phyloP scores from a whole-genome alignment of 2,329 filamentous ascomycete genomes.

The Fusarium torreyae region DNA sequence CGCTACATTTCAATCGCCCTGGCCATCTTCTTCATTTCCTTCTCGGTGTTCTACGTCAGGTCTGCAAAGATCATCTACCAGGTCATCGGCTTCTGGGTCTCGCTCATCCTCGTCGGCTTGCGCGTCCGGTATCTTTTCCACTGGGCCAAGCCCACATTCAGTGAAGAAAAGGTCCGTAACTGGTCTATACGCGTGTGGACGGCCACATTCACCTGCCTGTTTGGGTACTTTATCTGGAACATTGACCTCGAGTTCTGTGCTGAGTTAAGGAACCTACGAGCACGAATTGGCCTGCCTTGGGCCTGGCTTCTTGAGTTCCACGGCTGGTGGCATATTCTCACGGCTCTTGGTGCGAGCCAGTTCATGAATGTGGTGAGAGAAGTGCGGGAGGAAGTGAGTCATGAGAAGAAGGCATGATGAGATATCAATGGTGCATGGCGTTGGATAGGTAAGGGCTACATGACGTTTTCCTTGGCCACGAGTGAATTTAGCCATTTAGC shows the following conservation, averaged over 20 bases:
- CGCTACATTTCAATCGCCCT: conserved; percentile 56
- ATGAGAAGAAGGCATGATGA: conserved; percentile 38
- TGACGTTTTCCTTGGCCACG: background rate
- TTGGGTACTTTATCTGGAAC: conserved; percentile 70
- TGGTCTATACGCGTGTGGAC: conserved; percentile 51
- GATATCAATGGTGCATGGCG: background rate
- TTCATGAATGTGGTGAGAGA: conserved; percentile 56
- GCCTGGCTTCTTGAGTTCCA: conserved; percentile 71
- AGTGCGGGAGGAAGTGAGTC: conserved; percentile 42
- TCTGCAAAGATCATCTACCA: conserved; percentile 62
- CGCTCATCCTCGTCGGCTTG: conserved; percentile 53
- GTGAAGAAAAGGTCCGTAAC: conserved; percentile 45
- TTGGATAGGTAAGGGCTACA: background rate
- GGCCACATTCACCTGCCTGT: conserved; percentile 55
- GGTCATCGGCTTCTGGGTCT: conserved; percentile 55
- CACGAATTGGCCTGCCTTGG: conserved; percentile 66
- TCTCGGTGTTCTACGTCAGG: conserved; percentile 61
- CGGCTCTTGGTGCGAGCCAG: conserved; percentile 66
- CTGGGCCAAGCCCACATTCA: conserved; percentile 49
- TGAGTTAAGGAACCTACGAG: conserved; percentile 62
- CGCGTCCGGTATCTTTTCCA: conserved; percentile 57
- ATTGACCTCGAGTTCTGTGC: conserved; percentile 69
- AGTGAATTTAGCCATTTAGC: background rate
- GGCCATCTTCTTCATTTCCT: conserved; percentile 58
- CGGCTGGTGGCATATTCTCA: conserved; percentile 76